Evolutionary conservation across 2,329 filamentous ascomycete genomes (phyloP).

Genomic region (Diatrype stigma): DNA sequence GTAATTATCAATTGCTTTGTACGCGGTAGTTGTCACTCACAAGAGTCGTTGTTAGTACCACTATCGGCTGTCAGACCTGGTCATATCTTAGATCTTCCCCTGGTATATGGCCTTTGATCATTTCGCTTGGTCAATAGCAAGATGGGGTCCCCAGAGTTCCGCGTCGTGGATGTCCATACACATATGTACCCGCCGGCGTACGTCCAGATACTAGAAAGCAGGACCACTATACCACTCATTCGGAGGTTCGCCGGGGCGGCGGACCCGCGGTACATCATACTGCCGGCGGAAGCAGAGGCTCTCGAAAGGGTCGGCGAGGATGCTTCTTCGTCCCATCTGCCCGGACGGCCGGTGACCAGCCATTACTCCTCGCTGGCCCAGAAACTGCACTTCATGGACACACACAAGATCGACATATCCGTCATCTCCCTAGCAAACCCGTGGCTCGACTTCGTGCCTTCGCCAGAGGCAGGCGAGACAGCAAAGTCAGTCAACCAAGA

Average conservation of each 20-base stretch:
- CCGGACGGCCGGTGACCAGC: slow-evolving; percentile 76
- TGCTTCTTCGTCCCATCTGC: slow-evolving; percentile 46
- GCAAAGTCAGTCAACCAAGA: slow-evolving; percentile 72
- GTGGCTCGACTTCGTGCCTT: slow-evolving; percentile 80
- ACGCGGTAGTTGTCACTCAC: too few species aligned
- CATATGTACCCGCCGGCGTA: slow-evolving; percentile 67
- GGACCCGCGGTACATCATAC: slow-evolving; percentile 63
- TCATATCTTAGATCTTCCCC: background rate
- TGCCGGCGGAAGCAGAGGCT: slow-evolving; percentile 46
- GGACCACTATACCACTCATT: slow-evolving; percentile 64
- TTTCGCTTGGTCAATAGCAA: background rate
- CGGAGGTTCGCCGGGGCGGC: slow-evolving; percentile 55
- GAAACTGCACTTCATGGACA: slow-evolving; percentile 85
- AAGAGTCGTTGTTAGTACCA: too few species aligned
- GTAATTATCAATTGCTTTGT: too few species aligned
- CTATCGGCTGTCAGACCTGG: too few species aligned
- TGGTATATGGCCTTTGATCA: background rate
- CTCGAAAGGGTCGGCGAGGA: slow-evolving; percentile 50
- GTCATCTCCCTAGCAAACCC: slow-evolving; percentile 89
- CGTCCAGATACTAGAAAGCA: slow-evolving; percentile 55
- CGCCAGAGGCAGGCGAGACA: slow-evolving; percentile 56
- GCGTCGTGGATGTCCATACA: slow-evolving; percentile 63
- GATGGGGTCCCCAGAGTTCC: slow-evolving; percentile 33
- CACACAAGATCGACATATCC: slow-evolving; percentile 74
- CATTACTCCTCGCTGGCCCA: slow-evolving; percentile 77